Evolutionary conservation across 2,329 filamentous ascomycete genomes (phyloP), one percentile per base, ranked within the genome.

Genomic region (Colletotrichum sublineola): DNA sequence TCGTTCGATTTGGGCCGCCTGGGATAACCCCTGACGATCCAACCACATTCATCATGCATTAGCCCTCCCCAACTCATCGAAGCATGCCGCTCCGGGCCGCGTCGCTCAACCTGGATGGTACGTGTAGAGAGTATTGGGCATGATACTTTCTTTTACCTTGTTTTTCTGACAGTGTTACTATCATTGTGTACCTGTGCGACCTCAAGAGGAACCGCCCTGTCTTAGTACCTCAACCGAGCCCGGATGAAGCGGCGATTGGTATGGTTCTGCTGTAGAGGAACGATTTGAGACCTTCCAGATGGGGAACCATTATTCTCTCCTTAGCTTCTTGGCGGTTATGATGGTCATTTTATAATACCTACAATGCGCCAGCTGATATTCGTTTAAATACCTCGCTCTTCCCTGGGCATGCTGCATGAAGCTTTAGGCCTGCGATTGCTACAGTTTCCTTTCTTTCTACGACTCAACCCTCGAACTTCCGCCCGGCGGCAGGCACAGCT

Each of bases 1-100:
- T 71, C 63, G 55, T 31, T 12, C 46, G 15, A 60, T 60, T 33
- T 7, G 5, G 36, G 18, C 31, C 33, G 33, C 44, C 53, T 50
- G 50, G 64, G 50, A 50, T 71, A 20, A 31, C 65, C 65, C 68
- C 65, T 71, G 68, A 31, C 29, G 68, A 60, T 60, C 29, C 8
- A 42, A 40, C 31, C 44, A 15, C 52, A 11, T 53, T 24, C 33
- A 44, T 50, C 24, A 29, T 53, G 61, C 61, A 53, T 29, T 36
- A 40, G 36, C 24, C 38, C 14, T 24, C 38, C 65, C 50, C 64
- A 44, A 20, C 29, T 50, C 48, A 56, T 24, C 50, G n/a, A 44
- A 18, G 31, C 50, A 20, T 31, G 20, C 38, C 42, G 29, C 50
- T 18, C 64, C 52, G 15, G 52, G 24, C 29, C 18, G 33, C 12